Evolutionary conservation across 179 eudicot genomes (phyloP).

Genomic region (Dionaea muscipula): DNA sequence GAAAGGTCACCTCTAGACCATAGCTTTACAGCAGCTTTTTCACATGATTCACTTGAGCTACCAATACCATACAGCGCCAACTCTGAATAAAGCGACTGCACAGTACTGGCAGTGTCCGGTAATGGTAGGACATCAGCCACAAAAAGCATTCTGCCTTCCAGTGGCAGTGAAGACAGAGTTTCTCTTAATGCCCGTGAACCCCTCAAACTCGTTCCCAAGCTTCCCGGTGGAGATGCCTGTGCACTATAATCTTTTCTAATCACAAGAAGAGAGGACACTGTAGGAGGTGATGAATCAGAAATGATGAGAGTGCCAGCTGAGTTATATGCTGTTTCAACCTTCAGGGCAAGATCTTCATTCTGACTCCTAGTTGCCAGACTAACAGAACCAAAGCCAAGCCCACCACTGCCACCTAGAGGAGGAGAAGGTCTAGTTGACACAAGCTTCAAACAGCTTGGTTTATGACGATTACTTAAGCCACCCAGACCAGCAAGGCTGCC

Average conservation of each 20-base stretch:
- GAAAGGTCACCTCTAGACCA: slow-evolving; percentile 98
- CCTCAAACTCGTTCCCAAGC: slow-evolving; percentile 50
- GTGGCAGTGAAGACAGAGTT: slow-evolving; percentile 77
- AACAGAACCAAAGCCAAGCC: slow-evolving; percentile 63
- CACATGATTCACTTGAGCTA: slow-evolving; percentile 49
- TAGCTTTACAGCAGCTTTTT: slow-evolving; percentile 56
- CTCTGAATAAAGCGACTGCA: slow-evolving; percentile 82
- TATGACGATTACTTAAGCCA: slow-evolving; percentile 44
- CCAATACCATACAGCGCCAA: slow-evolving; percentile 47
- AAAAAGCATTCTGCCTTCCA: slow-evolving; percentile 90
- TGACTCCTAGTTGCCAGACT: slow-evolving; percentile 73
- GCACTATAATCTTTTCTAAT: slow-evolving; percentile 70
- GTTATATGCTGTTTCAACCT: slow-evolving; percentile 75
- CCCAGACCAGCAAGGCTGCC: slow-evolving; percentile 47
- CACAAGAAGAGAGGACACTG: slow-evolving; percentile 71
- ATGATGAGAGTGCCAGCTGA: slow-evolving; percentile 86
- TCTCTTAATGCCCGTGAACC: slow-evolving; percentile 81
- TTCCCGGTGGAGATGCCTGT: slow-evolving; percentile 52
- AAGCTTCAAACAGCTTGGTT: slow-evolving; percentile 78
- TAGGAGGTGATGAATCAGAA: slow-evolving; percentile 91
- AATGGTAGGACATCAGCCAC: slow-evolving; percentile 82
- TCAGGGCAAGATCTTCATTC: slow-evolving; percentile 69
- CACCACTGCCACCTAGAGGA: slow-evolving; percentile 77
- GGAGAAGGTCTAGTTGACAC: slow-evolving; percentile 85
- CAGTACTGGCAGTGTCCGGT: slow-evolving; percentile 58